Conservation (phyloP, 1,139 yeast species). For the Kodamaea arcana region DNA sequence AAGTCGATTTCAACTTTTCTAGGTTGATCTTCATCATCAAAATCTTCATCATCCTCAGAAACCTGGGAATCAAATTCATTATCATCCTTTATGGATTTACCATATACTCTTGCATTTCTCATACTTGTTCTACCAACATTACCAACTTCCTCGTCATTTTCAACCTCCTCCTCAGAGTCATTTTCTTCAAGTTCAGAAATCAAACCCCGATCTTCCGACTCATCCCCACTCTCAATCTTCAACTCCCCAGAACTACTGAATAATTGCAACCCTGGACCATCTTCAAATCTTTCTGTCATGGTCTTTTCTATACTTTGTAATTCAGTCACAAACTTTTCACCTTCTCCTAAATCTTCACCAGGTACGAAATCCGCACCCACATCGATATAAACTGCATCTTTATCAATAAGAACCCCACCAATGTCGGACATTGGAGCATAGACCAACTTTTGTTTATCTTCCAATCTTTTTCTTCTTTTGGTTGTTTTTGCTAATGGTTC, state of each 20-base stretch:
- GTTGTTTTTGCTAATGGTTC: slow-evolving; percentile 49
- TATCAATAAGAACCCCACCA: slow-evolving; percentile 95
- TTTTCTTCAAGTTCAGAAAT: slow-evolving; percentile 27
- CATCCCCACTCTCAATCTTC: slow-evolving; percentile 36
- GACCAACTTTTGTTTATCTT: slow-evolving; percentile 88
- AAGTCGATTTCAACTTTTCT: slow-evolving; percentile 51
- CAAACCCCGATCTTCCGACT: slow-evolving; percentile 33
- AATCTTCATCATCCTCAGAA: slow-evolving; percentile 32
- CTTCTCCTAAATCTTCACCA: slow-evolving; percentile 70
- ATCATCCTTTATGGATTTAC: slow-evolving; percentile 49
- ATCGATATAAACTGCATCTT: slow-evolving; percentile 95
- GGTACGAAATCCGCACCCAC: slow-evolving; percentile 70
- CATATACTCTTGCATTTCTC: slow-evolving; percentile 59
- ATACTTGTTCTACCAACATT: slow-evolving; percentile 56
- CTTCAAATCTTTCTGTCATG: slow-evolving; percentile 56
- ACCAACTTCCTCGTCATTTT: slow-evolving; percentile 20
- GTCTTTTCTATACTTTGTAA: slow-evolving; percentile 68
- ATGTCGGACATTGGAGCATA: slow-evolving; percentile 99
- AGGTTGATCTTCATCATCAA: slow-evolving; percentile 37
- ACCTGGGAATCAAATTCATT: slow-evolving; percentile 42
- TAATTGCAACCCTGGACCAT: slow-evolving; percentile 69
- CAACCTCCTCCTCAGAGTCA: too few species aligned
- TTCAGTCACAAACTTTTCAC: slow-evolving; percentile 75
- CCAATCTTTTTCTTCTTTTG: slow-evolving; percentile 82
- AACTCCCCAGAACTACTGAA: slow-evolving; percentile 58